Conservation (phyloP, 73 alveolate genomes). For the Paramecium sonneborni region DNA sequence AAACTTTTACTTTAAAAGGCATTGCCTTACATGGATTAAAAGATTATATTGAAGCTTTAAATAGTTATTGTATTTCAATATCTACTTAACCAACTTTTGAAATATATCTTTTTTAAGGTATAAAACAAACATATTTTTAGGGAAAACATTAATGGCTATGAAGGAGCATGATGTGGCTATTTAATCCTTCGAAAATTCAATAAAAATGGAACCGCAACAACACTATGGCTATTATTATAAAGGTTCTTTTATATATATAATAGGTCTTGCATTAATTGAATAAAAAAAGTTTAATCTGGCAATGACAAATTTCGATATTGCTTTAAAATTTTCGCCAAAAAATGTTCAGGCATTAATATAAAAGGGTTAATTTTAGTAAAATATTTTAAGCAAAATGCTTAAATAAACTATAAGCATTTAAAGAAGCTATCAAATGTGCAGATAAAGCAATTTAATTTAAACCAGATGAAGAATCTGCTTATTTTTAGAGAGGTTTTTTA, state of each 20-base stretch:
- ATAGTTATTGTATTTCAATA: not conserved
- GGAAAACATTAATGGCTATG: not conserved
- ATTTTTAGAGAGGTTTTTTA: not conserved
- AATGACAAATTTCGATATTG: not conserved
- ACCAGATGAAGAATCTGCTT: not conserved
- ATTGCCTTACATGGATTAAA: not conserved
- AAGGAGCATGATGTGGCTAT: not conserved
- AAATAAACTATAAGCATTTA: not conserved
- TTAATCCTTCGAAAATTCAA: not conserved
- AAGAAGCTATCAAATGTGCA: not conserved
- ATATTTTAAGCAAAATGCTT: not conserved
- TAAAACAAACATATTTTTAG: not conserved
- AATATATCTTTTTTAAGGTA: not conserved
- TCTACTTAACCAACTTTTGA: not conserved
- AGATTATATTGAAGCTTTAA: not conserved
- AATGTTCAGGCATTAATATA: not conserved
- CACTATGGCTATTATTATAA: not conserved
- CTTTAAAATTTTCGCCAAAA: not conserved
- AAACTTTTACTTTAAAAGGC: not conserved
- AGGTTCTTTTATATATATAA: not conserved
- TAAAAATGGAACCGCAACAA: not conserved
- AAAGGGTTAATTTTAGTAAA: not conserved
- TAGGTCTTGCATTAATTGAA: not conserved
- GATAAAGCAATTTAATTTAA: not conserved
- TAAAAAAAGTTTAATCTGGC: not conserved